Conservation (phyloP, 176 grass and related monocot species). For the Oryza meyeriana region DNA sequence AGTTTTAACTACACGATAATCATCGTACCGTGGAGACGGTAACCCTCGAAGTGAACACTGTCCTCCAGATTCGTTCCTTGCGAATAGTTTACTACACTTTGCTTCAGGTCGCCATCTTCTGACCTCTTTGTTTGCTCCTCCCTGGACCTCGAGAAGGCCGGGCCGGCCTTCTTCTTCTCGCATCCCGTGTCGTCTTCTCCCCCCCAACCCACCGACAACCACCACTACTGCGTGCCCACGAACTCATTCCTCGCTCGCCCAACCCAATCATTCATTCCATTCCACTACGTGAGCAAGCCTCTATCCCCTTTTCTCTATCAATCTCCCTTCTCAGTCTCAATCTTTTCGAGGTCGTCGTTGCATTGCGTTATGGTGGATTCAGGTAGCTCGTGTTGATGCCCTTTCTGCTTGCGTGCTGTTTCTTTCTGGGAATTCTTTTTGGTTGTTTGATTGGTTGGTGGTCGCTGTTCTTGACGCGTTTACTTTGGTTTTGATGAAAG, state of each 20-base stretch:
- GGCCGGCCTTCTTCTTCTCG: neutral
- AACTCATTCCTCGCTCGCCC: neutral
- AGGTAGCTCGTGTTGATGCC: neutral
- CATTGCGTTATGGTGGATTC: constrained; percentile 26
- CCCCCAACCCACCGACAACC: constrained; percentile 33
- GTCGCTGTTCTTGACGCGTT: constrained; percentile 15
- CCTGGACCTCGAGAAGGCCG: neutral
- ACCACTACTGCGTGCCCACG: constrained; percentile 34
- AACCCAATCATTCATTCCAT: constrained; percentile 7
- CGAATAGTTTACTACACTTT: constrained; percentile 17
- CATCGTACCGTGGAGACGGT: too few relatives aligned
- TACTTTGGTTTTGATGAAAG: constrained; percentile 4
- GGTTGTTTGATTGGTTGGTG: neutral
- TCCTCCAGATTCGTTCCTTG: neutral
- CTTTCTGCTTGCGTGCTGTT: neutral
- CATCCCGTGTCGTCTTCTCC: constrained; percentile 19
- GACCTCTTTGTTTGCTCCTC: neutral
- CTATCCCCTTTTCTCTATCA: neutral
- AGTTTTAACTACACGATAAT: too few relatives aligned
- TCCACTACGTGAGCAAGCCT: neutral
- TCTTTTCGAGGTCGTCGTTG: neutral
- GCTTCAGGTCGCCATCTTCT: constrained; percentile 16
- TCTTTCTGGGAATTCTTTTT: neutral
- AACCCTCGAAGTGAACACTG: too few relatives aligned
- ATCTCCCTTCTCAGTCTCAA: neutral